Percentiles rank a stretch among this genome's conserved stretches.
Conservation (phyloP, 2,329 filamentous ascomycete genomes). For the Curvularia lunata region DNA sequence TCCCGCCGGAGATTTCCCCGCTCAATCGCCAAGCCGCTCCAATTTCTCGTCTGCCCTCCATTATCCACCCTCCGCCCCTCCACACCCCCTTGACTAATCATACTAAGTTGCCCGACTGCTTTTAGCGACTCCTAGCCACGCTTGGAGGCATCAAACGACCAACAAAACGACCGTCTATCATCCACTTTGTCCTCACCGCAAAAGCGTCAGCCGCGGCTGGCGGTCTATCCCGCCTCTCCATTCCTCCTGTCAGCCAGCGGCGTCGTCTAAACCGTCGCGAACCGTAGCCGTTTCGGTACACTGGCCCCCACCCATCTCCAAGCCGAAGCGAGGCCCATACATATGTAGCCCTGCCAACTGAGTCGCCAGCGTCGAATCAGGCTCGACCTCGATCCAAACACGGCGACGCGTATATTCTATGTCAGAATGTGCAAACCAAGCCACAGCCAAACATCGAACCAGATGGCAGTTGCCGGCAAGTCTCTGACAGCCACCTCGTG, state of each 20-base stretch:
- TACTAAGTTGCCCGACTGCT: not conserved
- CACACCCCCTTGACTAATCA: not conserved
- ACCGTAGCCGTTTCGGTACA: not conserved
- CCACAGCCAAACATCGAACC: not conserved
- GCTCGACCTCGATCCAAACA: not conserved
- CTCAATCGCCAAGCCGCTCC: constrained; percentile 2
- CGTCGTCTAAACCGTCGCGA: not conserved
- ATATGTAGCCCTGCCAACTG: not conserved
- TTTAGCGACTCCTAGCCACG: not conserved
- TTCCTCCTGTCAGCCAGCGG: not conserved
- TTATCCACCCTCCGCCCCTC: not conserved
- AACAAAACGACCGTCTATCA: not conserved
- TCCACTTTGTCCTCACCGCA: not conserved
- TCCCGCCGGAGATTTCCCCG: constrained; percentile 3
- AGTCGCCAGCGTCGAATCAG: not conserved
- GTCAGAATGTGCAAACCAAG: not conserved
- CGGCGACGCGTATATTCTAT: not conserved
- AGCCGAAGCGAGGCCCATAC: not conserved
- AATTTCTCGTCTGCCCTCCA: not conserved
- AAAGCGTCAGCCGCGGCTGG: not conserved
- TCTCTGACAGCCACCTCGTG: not conserved
- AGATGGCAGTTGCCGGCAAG: not conserved
- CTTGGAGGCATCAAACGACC: not conserved
- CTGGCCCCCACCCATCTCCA: not conserved
- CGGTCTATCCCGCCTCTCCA: not conserved